Base-by-base conservation (phyloP, 2,329 filamentous ascomycete genomes). In the Raffaelea arxii region DNA sequence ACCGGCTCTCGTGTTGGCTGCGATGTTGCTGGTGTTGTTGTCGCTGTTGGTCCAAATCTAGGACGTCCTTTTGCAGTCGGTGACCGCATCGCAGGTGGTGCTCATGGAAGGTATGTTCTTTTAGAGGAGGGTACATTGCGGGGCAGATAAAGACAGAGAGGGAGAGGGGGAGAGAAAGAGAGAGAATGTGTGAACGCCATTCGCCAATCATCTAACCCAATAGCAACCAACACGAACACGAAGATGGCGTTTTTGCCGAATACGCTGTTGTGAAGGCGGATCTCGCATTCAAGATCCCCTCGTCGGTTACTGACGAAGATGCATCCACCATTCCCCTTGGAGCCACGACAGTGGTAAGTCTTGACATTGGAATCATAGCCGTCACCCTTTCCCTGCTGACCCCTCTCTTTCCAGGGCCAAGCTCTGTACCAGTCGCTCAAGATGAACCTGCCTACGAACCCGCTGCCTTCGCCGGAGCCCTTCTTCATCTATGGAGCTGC, bases 401-500 rank as follows among this genome's bases (percentile, higher is more conserved):
- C 37, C 21, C 23, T 38, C 14, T 19, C 16, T 10, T n/a, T 3
- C 41, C 49, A 69, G 65, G 69, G 62, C 25, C 71, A 74, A 59
- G 67, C 64, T 0, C 61, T 76, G 5, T 75, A 73, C 58, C 66
- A 71, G 49, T 55, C 57, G 5, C 61, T 76, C 1, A 46, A 59
- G 43, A 63, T 75, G 0, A 64, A 69, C 0, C 58, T 77, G 3
- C 78, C 78, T 1, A 61, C 54, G 19, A 46, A 56, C 9, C 49
- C 48, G 3, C 18, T 52, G 24, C 24, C 27, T 4, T 44, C 43
- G 21, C 62, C 68, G 6, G 46, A 58, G 25, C 60, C 67, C 0
- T 53, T 72, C 36, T 53, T 72, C 21, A 68, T 71, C 49, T 70
- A 72, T 46, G 70, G 68, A 37, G 68, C 66, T 16, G 72, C 72